Conservation (phyloP, 176 grass and related monocot species). For the Cymbopogon citratus region DNA sequence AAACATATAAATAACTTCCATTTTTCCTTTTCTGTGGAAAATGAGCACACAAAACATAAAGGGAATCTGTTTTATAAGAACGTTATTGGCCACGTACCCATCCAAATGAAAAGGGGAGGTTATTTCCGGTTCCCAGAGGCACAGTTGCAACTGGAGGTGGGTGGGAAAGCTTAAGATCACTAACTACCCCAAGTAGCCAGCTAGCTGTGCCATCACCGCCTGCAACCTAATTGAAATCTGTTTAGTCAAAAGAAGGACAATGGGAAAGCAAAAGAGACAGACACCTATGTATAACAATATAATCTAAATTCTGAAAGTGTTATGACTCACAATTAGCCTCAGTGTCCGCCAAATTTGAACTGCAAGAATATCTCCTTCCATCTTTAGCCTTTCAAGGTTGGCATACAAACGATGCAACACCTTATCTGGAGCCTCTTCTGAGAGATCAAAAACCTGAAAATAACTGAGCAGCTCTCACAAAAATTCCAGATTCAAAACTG, state of each 20-base stretch:
- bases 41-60: no score
- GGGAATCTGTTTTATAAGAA: slow-evolving; percentile 7
- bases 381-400: slow-evolving; percentile 80
- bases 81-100: slow-evolving; percentile 46
- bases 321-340: slow-evolving; percentile 83
- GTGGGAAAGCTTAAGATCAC: slow-evolving; percentile 71
- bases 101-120: slow-evolving; percentile 94
- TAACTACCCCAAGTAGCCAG: slow-evolving; percentile 92
- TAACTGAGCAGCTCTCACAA: slow-evolving; percentile 3
- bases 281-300: not conserved
- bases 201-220: slow-evolving; percentile 95
- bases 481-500: slow-evolving; percentile 19
- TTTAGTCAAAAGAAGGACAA: slow-evolving; percentile 13
- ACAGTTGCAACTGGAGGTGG: slow-evolving; percentile 82
- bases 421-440: slow-evolving; percentile 86
- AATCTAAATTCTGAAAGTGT: slow-evolving; percentile 22
- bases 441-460: slow-evolving; percentile 84
- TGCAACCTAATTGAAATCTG: slow-evolving; percentile 69
- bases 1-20: no score
- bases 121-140: slow-evolving; percentile 94
- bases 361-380: slow-evolving; percentile 43
- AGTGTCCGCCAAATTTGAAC: slow-evolving; percentile 56
- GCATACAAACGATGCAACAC: slow-evolving; percentile 70
- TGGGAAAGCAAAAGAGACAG: not conserved
- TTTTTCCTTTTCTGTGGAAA: no score